Percentiles rank a stretch among this genome's conserved stretches.
phyloP scores from a whole-genome alignment of 306 rosid genomes.

The Parietaria judaica region DNA sequence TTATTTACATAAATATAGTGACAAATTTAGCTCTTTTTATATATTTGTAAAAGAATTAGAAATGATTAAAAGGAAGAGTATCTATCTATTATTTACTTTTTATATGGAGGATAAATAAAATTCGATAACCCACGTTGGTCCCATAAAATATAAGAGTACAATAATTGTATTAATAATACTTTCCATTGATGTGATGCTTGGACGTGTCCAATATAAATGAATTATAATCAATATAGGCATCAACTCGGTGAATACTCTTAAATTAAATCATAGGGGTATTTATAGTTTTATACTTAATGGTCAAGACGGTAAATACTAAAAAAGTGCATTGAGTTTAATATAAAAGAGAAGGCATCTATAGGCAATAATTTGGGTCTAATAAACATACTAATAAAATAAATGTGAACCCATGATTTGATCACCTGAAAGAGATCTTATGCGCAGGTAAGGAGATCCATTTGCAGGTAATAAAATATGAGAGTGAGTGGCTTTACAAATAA shows the following conservation, averaged over 20 bases:
- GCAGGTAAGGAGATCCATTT: conserved; percentile 57
- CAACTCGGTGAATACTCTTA: neutral
- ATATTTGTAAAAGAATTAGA: too few species aligned
- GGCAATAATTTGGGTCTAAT: neutral
- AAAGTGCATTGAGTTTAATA: too few species aligned
- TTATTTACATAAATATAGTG: too few species aligned
- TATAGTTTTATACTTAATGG: too few species aligned
- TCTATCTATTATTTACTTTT: too few species aligned
- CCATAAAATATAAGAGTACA: conserved; percentile 10
- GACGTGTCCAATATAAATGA: conserved; percentile 20
- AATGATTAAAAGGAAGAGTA: too few species aligned
- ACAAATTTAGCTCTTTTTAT: too few species aligned
- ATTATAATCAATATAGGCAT: conserved; percentile 13
- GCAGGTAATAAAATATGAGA: conserved; percentile 22
- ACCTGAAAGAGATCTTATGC: conserved; percentile 64
- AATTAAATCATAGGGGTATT: too few species aligned
- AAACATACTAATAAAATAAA: conserved; percentile 6
- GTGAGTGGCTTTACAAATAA: neutral
- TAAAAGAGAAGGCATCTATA: too few species aligned
- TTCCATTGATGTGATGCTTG: conserved; percentile 51
- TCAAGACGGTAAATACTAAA: too few species aligned
- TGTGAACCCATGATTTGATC: conserved; percentile 55
- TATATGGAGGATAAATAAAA: conserved; percentile 14
- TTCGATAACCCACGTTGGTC: conserved; percentile 13
- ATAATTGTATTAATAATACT: conserved; percentile 22